phyloP scores from a whole-genome alignment of 2,329 filamentous ascomycete species.

The Colletotrichum eleusines region DNA sequence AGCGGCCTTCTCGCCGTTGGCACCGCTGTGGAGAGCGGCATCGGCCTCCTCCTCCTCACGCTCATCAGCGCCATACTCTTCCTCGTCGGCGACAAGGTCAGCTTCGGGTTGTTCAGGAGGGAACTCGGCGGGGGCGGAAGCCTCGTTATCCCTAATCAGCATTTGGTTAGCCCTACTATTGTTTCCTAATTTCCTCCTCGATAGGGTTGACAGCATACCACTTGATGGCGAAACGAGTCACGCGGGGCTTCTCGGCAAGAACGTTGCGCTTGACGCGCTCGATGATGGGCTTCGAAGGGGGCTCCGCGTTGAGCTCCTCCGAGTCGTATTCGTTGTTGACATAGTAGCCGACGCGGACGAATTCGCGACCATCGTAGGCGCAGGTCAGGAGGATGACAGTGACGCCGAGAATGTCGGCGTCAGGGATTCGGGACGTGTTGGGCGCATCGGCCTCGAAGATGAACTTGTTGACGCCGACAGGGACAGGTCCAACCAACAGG shows the following conservation, averaged over 20 bases:
- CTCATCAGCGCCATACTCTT: constrained; percentile 92
- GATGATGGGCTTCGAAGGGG: constrained; percentile 90
- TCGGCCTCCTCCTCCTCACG: constrained; percentile 76
- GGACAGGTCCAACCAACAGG: constrained; percentile 96
- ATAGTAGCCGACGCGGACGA: constrained; percentile 98
- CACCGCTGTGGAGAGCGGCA: constrained; percentile 60
- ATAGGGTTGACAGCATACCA: constrained; percentile 72
- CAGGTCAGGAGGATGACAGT: constrained; percentile 97
- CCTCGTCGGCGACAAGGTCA: constrained; percentile 86
- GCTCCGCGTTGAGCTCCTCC: constrained; percentile 88
- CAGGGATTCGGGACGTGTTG: constrained; percentile 89
- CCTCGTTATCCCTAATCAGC: constrained; percentile 87
- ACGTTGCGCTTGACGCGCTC: constrained; percentile 94
- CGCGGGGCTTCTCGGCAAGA: constrained; percentile 95
- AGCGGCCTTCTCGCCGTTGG: constrained; percentile 57
- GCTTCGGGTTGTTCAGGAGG: constrained; percentile 98
- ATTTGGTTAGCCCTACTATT: constrained; percentile 31
- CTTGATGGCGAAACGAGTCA: constrained; percentile 98
- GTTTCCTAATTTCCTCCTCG: neutral
- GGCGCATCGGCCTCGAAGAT: constrained; percentile 96
- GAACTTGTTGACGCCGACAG: constrained; percentile 98
- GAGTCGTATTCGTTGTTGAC: constrained; percentile 99
- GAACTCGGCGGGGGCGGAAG: constrained; percentile 93
- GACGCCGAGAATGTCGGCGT: constrained; percentile 94
- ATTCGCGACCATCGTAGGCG: constrained; percentile 95